These are phyloP conservation scores for Triticum aestivum DNA, from an alignment of 176 grass and related monocot genomes.

Conservation along the genomic window DNA sequence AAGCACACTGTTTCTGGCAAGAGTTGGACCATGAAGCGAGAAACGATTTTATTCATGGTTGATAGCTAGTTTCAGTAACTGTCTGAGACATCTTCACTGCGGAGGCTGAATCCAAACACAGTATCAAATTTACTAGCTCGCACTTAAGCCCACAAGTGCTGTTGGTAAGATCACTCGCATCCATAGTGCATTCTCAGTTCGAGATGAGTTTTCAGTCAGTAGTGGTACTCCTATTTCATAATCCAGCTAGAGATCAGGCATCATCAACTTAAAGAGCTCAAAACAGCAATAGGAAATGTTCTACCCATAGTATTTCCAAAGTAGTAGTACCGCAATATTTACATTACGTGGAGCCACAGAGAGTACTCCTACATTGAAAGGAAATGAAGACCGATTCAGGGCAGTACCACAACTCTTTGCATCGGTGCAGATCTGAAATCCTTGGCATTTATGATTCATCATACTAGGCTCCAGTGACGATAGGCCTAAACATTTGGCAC, in stretches of 20 bases:
- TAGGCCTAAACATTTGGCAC: background rate
- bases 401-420: background rate
- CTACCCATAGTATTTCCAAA: background rate
- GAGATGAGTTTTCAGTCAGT: background rate
- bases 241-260: background rate
- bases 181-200: background rate
- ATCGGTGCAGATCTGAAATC: slow-evolving; percentile 3
- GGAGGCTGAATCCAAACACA: background rate
- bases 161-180: background rate
- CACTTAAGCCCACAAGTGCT: background rate
- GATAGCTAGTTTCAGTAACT: background rate
- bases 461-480: background rate
- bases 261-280: background rate
- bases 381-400: background rate
- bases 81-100: background rate
- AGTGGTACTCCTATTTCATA: background rate
- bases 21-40: background rate
- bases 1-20: background rate
- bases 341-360: background rate
- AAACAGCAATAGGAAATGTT: background rate
- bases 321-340: background rate
- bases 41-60: background rate
- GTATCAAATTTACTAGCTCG: background rate
- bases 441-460: background rate
- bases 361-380: background rate